phyloP scores from a whole-genome alignment of 225 moss, liverwort and hornwort species.

The Pleurozium schreberi region DNA sequence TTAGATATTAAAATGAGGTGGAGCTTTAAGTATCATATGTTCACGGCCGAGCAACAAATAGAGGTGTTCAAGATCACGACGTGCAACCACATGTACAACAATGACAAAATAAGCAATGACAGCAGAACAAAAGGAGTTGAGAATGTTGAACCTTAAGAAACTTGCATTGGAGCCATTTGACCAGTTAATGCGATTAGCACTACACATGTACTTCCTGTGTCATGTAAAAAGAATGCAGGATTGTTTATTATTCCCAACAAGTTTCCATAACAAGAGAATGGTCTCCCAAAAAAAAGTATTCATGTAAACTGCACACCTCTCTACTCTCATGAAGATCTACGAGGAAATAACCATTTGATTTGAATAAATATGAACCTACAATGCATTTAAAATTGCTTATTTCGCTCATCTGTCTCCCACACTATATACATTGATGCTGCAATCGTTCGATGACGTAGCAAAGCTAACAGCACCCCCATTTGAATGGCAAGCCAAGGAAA shows the following conservation, averaged over 20 bases:
- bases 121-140: neutral
- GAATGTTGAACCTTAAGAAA: neutral
- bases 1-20: neutral
- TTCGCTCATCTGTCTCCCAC: conserved; percentile 34
- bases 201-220: neutral
- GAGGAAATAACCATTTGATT: neutral
- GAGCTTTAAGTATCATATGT: neutral
- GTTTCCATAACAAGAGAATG: neutral
- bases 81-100: neutral
- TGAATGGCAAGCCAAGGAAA: conserved; percentile 51
- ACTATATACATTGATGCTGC: conserved; percentile 80
- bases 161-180: neutral
- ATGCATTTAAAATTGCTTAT: neutral
- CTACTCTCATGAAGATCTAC: neutral
- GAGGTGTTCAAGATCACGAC: neutral
- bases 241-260: neutral
- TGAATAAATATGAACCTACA: neutral
- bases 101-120: neutral
- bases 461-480: conserved; percentile 48
- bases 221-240: neutral
- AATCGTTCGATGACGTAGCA: conserved; percentile 78
- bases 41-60: neutral
- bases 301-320: neutral
- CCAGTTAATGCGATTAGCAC: neutral
- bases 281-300: neutral